Base-by-base conservation (phyloP, 345 rosid species). In the Sisymbrium altissimum region DNA sequence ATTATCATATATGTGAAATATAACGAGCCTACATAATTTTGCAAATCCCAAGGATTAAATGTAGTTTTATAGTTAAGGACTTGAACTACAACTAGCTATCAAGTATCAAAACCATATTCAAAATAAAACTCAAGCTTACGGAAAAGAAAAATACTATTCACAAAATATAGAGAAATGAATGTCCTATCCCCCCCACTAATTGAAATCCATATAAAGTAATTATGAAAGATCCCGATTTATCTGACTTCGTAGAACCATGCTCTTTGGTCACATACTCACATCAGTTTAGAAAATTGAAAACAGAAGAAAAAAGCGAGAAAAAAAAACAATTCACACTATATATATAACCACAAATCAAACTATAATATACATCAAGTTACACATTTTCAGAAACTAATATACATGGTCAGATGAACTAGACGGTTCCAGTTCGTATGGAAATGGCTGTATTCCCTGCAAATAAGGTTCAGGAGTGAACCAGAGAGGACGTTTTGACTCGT, bases 381-480 rank as follows among this genome's bases (percentile, higher is more conserved):
- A 50, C n/a, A 21, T 23, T 19, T 48, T 13, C 29, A 7, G 19
- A 49, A n/a, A 66, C n/a, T 50, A 66, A 35, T 35, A 49, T 8
- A 49, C 46, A 50, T 13, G 10, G 40, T 60, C 8, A 33, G 49
- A 59, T n/a, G 48, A 44, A 4, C 19, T 14, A 9, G 53, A 61
- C 18, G 33, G 18, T 8, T 64, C 58, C 3, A 23, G 30, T 11
- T 81, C 83, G 43, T 78, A 83, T 8, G 83, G 39, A 60, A 89
- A 48, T 44, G 91, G 94, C 62, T 88, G 84, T 58, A 93, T 83
- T 19, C 85, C 87, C 54, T 73, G 94, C 75, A 91, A 72, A 79
- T 89, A 94, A 52, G 86, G 88, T 30, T 88, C 98, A 25, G 88
- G 88, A 53, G 77, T 62, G 79, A 78, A 88, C 48, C 85, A 78